These are phyloP conservation scores for Perkinsus olseni DNA, from an alignment of 169 alveolate genomes.

Conservation along the genomic window DNA sequence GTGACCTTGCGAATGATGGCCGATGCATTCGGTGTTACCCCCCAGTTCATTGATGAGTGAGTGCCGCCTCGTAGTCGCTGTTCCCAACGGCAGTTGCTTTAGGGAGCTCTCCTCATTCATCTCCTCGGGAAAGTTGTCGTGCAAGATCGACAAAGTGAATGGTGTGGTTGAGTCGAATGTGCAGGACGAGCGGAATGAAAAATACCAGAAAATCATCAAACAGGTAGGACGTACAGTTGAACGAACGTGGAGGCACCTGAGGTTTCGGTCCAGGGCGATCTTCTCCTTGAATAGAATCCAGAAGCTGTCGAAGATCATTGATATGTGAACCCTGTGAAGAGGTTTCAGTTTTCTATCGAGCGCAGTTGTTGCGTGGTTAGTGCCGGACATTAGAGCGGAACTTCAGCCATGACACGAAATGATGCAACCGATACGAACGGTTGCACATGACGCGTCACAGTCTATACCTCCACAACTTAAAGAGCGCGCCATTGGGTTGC, in stretches of 20 bases:
- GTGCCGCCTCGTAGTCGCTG: neutral
- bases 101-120: slow-evolving; percentile 79
- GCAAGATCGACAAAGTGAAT: slow-evolving; percentile 88
- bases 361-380: neutral
- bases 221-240: slow-evolving; percentile 35
- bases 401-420: too few species aligned
- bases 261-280: slow-evolving; percentile 59
- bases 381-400: neutral
- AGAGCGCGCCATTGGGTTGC: too few species aligned
- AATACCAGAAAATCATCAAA: slow-evolving; percentile 67
- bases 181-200: slow-evolving; percentile 72
- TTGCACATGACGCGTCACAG: too few species aligned
- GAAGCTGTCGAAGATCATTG: slow-evolving; percentile 81
- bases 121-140: slow-evolving; percentile 77
- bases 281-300: slow-evolving; percentile 79
- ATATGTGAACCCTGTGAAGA: slow-evolving; percentile 51
- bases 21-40: slow-evolving; percentile 80
- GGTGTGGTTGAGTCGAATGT: slow-evolving; percentile 83
- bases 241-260: neutral
- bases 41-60: slow-evolving; percentile 74
- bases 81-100: neutral
- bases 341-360: neutral
- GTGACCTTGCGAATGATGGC: slow-evolving; percentile 91
- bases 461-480: too few species aligned
- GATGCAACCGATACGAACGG: too few species aligned